Base-by-base conservation (phyloP, 495 filamentous ascomycete genomes). In the Podospora sp. region DNA sequence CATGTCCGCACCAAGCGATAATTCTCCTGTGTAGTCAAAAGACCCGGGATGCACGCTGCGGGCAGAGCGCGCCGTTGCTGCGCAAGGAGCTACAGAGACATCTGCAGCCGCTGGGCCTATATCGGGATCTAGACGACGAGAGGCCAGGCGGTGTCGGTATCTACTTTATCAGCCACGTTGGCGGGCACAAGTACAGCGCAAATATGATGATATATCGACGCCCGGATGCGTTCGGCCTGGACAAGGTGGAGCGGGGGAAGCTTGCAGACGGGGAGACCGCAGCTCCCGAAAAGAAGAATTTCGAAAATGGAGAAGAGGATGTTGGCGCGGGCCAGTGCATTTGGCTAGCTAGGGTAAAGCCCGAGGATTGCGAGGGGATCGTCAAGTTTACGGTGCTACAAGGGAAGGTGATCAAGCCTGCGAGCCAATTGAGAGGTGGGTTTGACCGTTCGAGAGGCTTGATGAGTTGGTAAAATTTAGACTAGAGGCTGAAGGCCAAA, bases 111-210 rank as follows among this genome's bases (percentile, higher is more conserved):
- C 80, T 94, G 2, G 92, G 93, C 0, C 78, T 99, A 5, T 93
- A 91, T 76, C 89, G 96, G 24, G 95, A 98, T 73, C 79, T 94
- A 40, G 87, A 93, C 60, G 95, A 99, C 73, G 88, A 91, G 76
- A 77, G 95, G 50, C 90, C 92, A 0, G 94, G 94, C 18, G 95
- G 96, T 1, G 94, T 96, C 3, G 94, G 92, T 1, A 90, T 99
- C 60, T 94, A 97, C 72, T 99, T 98, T 74, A 93, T 98, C 71
- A 93, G 88, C 69, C 95, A 99, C 74, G 92, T 97, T 0, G 95
- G 95, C 12, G 95, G 95, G 0, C 95, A 99, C 74, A 96, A 96
- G 78, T 98, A 92, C 75, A 86, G 87, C 7, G 95, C 94, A 1
- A 99, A 99, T 71, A 85, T 97, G 71, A 89, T 99, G 78, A 81